Percentiles rank a stretch among this genome's conserved stretches.
These are phyloP conservation scores for Backusella parvicylindrica DNA, from an alignment of 192 early-diverging fungal genomes.

Conservation along the genomic window DNA sequence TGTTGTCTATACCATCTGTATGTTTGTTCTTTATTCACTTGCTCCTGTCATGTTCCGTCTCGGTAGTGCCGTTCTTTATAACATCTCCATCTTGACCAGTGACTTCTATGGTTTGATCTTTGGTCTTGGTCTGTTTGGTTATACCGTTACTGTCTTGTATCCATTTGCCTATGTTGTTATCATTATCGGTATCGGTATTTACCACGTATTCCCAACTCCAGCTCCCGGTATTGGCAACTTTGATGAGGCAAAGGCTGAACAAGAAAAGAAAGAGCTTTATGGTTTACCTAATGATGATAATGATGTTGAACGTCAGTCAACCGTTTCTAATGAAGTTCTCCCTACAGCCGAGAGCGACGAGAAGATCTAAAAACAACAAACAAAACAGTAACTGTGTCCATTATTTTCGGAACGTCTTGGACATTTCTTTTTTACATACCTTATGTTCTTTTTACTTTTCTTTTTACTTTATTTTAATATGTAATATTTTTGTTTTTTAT, in stretches of 20 bases:
- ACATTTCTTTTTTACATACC: background rate
- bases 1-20: conserved; percentile 59
- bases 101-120: conserved; percentile 80
- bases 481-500: background rate
- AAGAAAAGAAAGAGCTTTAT: conserved; percentile 19
- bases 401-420: background rate
- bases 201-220: conserved; percentile 58
- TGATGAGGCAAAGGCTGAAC: conserved; percentile 10
- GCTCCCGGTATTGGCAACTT: conserved; percentile 43
- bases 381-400: background rate
- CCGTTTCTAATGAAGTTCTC: background rate
- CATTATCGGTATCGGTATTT: conserved; percentile 66
- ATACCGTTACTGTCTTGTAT: conserved; percentile 57
- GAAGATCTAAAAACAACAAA: background rate
- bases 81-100: conserved; percentile 71
- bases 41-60: conserved; percentile 67
- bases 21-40: conserved; percentile 68
- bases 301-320: conserved; percentile 7
- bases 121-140: conserved; percentile 64
- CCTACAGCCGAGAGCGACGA: background rate
- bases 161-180: conserved; percentile 64
- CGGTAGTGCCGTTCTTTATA: conserved; percentile 72
- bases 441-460: background rate
- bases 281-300: background rate
- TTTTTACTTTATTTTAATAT: background rate